Evolutionary conservation across 345 rosid genomes (phyloP), one percentile per base, ranked within the genome.

Genomic region (Hevea brasiliensis): DNA sequence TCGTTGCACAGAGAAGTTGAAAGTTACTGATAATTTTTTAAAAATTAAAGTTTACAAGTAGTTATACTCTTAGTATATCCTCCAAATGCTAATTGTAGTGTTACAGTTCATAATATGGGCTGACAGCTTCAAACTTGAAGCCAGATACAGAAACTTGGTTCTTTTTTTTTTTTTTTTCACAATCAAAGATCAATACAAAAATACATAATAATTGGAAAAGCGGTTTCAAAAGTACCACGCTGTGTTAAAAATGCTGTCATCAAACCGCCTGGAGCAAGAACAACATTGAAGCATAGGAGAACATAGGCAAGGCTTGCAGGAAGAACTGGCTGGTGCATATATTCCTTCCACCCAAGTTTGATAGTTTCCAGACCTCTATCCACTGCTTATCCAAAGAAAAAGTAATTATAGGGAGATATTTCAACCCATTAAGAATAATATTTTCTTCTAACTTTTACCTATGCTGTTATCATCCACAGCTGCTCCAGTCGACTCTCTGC

Each of bases 161-260:
- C 54, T 51, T 2, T n/a, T n/a, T 32, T 1, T 32, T 1, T 32
- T 4, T 55, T 68, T 32, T 32, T 21, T 8, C 37, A 32, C 62
- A 5, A 29, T 10, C 23, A 29, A 20, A 15, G 8, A 71, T 32
- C 24, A n/a, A 23, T 12, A 47, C 3, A 29, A 14, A 32, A 37
- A 12, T 21, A 3, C n/a, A 55, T 27, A 3, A 12, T 7, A 59
- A 67, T 8, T 23, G 50, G 53, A 17, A 1, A 32, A 61, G 20
- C 21, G 26, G 59, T 62, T 61, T 42, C 45, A 61, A 45, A 68
- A 71, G 58, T 88, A 94, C 98, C 91, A 3, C 86, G 89, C 74
- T 94, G 95, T 3, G 90, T 94, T 76, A 94, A 84, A 87, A 94
- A 94, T 41, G 98, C 98, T 3, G 98, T 94, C 98, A 94, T 94